phyloP scores from a whole-genome alignment of 495 filamentous ascomycete species.

The Aspergillus avenaceus region DNA sequence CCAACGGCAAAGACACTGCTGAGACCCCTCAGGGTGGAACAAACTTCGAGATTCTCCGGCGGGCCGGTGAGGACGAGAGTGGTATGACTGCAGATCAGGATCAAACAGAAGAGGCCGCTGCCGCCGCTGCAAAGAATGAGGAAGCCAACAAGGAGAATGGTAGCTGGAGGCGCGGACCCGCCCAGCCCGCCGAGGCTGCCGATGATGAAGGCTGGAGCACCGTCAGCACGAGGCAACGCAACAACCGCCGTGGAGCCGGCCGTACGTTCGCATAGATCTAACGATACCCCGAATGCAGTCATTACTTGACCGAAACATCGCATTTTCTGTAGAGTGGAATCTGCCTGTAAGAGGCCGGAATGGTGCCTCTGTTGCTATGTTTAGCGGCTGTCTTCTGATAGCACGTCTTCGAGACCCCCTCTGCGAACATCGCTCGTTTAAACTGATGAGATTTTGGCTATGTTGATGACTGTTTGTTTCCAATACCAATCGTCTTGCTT shows the following conservation, averaged over 20 bases:
- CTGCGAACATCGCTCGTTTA: background rate
- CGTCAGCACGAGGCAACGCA: slow-evolving; percentile 54
- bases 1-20: slow-evolving; percentile 43
- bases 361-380: slow-evolving; percentile 12
- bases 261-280: slow-evolving; percentile 46
- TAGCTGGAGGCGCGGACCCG: slow-evolving; percentile 29
- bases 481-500: slow-evolving; percentile 23
- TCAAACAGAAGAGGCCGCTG: slow-evolving; percentile 22
- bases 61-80: slow-evolving; percentile 44
- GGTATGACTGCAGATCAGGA: slow-evolving; percentile 35
- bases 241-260: slow-evolving; percentile 47
- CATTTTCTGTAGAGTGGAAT: slow-evolving; percentile 2
- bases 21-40: slow-evolving; percentile 40
- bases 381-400: background rate
- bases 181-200: slow-evolving; percentile 32
- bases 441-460: slow-evolving; percentile 22
- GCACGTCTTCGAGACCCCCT: background rate
- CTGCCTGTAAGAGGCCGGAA: slow-evolving; percentile 9
- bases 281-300: slow-evolving; percentile 38
- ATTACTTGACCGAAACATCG: slow-evolving; percentile 18
- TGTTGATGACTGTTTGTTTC: slow-evolving; percentile 21
- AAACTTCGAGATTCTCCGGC: slow-evolving; percentile 53
- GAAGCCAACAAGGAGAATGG: slow-evolving; percentile 36
- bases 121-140: slow-evolving; percentile 41
- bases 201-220: slow-evolving; percentile 79